Evolutionary conservation across 2,329 filamentous ascomycete genomes (phyloP).

Genomic region (Dactylellina cionopaga): DNA sequence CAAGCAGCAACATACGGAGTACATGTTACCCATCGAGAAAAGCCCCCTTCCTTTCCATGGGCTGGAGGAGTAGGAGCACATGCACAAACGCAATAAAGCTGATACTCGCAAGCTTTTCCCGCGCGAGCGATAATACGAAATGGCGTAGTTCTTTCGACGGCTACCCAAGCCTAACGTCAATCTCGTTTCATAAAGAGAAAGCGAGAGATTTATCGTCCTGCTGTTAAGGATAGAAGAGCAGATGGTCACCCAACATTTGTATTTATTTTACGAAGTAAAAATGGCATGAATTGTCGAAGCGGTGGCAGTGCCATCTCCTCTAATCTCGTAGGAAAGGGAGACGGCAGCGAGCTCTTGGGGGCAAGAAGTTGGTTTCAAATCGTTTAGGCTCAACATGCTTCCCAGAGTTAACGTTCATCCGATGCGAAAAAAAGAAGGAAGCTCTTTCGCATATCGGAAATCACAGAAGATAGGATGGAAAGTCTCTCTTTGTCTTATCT

Average conservation of each 20-base stretch:
- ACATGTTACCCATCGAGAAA: no score
- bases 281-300: slow-evolving; percentile 41
- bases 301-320: slow-evolving; percentile 43
- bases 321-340: slow-evolving; percentile 17
- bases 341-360: slow-evolving; percentile 9
- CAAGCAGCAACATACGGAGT: no score
- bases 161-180: slow-evolving; percentile 1
- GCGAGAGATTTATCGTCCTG: slow-evolving; percentile 19
- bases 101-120: slow-evolving; percentile 23
- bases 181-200: slow-evolving; percentile 21
- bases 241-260: not conserved
- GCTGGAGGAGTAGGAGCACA: slow-evolving; percentile 8
- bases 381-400: slow-evolving; percentile 47
- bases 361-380: slow-evolving; percentile 21
- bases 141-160: not conserved
- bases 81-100: slow-evolving; percentile 36
- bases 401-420: not conserved
- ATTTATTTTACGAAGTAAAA: slow-evolving; percentile 5
- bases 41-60: no score
- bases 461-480: slow-evolving; percentile 16
- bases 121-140: not conserved
- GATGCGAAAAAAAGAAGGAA: not conserved
- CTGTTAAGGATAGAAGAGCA: slow-evolving; percentile 30
- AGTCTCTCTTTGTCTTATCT: slow-evolving; percentile 27
- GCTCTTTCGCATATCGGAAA: not conserved